phyloP scores from a whole-genome alignment of 345 rosid species.

The Murraya paniculata region DNA sequence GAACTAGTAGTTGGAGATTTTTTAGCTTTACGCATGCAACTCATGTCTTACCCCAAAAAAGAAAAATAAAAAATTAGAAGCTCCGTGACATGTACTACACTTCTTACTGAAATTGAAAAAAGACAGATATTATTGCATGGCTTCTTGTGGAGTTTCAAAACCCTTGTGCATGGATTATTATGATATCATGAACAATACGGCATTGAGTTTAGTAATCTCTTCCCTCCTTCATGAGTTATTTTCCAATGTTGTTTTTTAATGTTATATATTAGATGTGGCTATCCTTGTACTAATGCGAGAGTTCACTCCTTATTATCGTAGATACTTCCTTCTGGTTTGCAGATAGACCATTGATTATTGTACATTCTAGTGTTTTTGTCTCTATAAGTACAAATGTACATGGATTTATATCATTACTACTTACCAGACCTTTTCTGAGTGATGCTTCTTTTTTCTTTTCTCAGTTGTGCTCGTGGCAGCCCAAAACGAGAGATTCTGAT shows the following conservation, averaged over 20 bases:
- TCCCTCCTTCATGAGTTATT: too few relatives aligned
- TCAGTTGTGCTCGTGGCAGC: conserved; percentile 89
- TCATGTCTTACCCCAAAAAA: background rate
- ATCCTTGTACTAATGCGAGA: background rate
- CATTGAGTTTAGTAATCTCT: too few relatives aligned
- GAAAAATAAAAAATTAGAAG: background rate
- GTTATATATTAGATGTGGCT: background rate
- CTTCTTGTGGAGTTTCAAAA: background rate
- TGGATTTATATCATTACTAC: background rate
- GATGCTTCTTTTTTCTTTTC: conserved; percentile 5
- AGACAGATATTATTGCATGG: background rate
- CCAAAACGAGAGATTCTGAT: conserved; percentile 64
- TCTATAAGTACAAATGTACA: background rate
- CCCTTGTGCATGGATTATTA: background rate
- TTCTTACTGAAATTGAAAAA: background rate
- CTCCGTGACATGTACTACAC: background rate
- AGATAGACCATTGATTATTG: background rate
- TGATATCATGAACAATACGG: too few relatives aligned
- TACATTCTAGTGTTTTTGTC: background rate
- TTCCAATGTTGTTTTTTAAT: too few relatives aligned
- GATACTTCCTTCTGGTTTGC: background rate
- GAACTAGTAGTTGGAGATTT: background rate
- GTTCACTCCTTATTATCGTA: background rate
- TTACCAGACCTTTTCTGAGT: background rate
- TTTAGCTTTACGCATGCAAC: background rate